A percentile compares a stretch with the other conserved stretches of the same genome.
These are phyloP conservation scores for Apiotrichum akiyoshidainum DNA, from an alignment of 1,284 basidiomycete species.

Conservation along the genomic window DNA sequence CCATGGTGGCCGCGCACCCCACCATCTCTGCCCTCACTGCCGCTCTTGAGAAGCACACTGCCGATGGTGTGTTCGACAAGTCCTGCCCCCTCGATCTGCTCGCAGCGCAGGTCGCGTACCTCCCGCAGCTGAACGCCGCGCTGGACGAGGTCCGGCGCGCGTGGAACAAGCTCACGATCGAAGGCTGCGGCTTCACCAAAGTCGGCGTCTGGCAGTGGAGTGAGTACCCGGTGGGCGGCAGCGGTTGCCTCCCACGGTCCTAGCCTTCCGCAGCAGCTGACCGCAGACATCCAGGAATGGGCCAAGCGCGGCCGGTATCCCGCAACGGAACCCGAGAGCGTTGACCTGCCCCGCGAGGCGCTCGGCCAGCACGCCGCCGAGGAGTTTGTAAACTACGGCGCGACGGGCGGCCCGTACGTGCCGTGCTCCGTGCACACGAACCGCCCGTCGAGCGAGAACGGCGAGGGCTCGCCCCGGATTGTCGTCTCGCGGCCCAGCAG, in stretches of 20 bases:
- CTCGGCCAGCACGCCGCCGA: constrained; percentile 1
- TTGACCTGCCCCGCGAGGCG: constrained; percentile 3
- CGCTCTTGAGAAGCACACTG: neutral
- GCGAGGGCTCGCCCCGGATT: neutral
- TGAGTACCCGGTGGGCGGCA: no score
- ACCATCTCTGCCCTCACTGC: neutral
- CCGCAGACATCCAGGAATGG: constrained; percentile 4
- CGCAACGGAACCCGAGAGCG: neutral
- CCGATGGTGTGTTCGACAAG: neutral
- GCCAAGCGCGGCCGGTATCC: constrained; percentile 3
- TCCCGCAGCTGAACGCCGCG: constrained; percentile 1
- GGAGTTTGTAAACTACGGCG: constrained; percentile 7
- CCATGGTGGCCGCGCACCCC: neutral
- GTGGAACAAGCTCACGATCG: neutral
- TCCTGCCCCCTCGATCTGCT: neutral
- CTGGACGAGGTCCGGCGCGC: constrained; percentile 1
- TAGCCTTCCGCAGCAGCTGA: neutral
- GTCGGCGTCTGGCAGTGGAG: neutral
- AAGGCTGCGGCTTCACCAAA: neutral
- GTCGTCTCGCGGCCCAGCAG: neutral
- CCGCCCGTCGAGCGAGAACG: constrained; percentile 1
- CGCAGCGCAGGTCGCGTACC: constrained; percentile 1
- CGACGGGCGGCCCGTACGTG: constrained; percentile 2
- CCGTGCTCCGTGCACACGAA: neutral
- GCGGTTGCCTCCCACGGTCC: no score